Evolutionary conservation across 345 rosid species (phyloP), one percentile per base, ranked within the genome.

Genomic region (Salix dunnii): DNA sequence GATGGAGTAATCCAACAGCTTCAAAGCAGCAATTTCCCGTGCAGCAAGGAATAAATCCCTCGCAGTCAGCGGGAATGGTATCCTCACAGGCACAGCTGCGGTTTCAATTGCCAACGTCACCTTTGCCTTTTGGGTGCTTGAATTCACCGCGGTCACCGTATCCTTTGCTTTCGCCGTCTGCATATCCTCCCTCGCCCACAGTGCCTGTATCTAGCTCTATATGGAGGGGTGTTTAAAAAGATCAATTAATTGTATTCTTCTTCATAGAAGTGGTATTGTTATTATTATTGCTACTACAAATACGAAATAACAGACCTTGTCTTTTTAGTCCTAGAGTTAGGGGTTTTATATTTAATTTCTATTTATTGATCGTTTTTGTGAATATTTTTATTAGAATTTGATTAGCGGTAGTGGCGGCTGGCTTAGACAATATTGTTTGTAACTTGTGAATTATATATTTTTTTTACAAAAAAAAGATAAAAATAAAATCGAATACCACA

Each of bases 111-210:
- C 88, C 90, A 1, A 53, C 84, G 7, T 82, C 89, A 7, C 90
- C 88, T 20, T 71, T 79, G 30, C 84, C 91, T 6, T 92, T 91
- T 18, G 99, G 99, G 21, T 92, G 97, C 84, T 70, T 90, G 68
- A 94, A 82, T 73, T 93, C 99, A 51, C 96, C 98, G 4, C 79
- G 85, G 72, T 88, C 98, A 0, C 89, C 94, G 0, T 87, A 87
- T 58, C 87, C 89, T 58, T 77, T 90, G 48, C 85, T 92, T 67
- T 90, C 97, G 6, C 92, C 97, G 0, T 76, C 91, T 35, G 80
- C 94, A 27, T 87, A 93, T 60, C 96, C 87, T 66, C 86, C 84
- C 42, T 90, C 99, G 8, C 94, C 93, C 53, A 90, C 93, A 14
- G 83, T 91, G 83, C 92, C 95, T 16, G 86, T 91, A 63, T 85